Conservation (phyloP, 805 yeast species). For the Metschnikowia sp. region DNA sequence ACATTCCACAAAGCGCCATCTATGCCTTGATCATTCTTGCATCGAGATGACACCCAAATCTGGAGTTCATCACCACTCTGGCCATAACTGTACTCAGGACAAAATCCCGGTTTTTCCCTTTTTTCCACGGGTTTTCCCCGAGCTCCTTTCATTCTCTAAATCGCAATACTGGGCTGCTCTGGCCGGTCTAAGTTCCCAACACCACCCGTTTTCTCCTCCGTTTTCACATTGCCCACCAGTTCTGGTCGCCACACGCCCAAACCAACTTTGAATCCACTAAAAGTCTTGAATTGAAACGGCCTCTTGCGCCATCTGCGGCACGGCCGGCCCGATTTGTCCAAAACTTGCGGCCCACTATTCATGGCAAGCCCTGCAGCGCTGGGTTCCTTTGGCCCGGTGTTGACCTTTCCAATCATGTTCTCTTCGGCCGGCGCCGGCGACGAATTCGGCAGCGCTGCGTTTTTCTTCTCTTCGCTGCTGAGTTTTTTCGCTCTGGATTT, state of each 20-base stretch:
- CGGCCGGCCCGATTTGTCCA: conserved; percentile 38
- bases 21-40: too few relatives aligned
- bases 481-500: conserved; percentile 31
- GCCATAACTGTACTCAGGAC: too few relatives aligned
- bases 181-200: too few relatives aligned
- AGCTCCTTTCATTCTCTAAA: too few relatives aligned
- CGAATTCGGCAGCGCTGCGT: conserved; percentile 18
- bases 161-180: too few relatives aligned
- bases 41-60: too few relatives aligned
- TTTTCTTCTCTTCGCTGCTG: conserved; percentile 28
- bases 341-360: conserved; percentile 28
- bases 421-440: conserved; percentile 23
- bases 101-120: too few relatives aligned
- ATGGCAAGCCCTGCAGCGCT: conserved; percentile 41
- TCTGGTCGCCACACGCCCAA: conserved; percentile 16
- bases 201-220: not conserved
- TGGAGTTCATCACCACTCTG: too few relatives aligned
- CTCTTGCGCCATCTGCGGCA: conserved; percentile 32
- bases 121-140: too few relatives aligned
- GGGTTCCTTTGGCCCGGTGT: conserved; percentile 38
- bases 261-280: conserved; percentile 40
- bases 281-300: conserved; percentile 37
- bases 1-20: too few relatives aligned
- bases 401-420: conserved; percentile 24
- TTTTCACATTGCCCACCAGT: not conserved